phyloP scores from a whole-genome alignment of 371 early-diverging fungal species.

The Mucor velutinosus region DNA sequence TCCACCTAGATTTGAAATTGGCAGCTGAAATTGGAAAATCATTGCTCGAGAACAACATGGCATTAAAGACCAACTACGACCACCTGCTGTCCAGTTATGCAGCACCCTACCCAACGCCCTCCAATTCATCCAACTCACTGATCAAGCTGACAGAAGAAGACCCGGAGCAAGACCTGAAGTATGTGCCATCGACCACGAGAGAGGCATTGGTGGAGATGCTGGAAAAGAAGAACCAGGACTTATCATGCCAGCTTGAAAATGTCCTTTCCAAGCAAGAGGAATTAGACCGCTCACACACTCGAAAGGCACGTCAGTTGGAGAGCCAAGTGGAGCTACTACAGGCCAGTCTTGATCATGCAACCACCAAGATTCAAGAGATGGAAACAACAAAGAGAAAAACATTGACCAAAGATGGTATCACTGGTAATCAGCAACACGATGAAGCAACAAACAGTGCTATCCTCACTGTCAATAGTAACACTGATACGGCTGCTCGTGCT shows the following conservation, averaged over 20 bases:
- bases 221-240: slow-evolving; percentile 24
- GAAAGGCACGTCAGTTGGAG: slow-evolving; percentile 21
- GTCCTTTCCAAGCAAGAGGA: slow-evolving; percentile 12
- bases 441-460: background rate
- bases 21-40: slow-evolving; percentile 57
- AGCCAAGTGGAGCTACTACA: slow-evolving; percentile 21
- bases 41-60: slow-evolving; percentile 48
- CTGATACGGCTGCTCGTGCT: background rate
- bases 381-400: slow-evolving; percentile 11
- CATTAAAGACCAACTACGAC: slow-evolving; percentile 51
- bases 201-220: slow-evolving; percentile 31
- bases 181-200: slow-evolving; percentile 19
- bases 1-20: slow-evolving; percentile 38
- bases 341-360: slow-evolving; percentile 24
- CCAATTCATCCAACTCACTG: slow-evolving; percentile 12
- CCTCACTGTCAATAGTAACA: slow-evolving; percentile 3
- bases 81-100: slow-evolving; percentile 31
- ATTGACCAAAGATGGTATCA: slow-evolving; percentile 14
- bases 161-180: slow-evolving; percentile 12
- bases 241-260: slow-evolving; percentile 19
- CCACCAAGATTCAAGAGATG: slow-evolving; percentile 27
- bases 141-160: background rate
- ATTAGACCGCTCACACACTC: slow-evolving; percentile 12
- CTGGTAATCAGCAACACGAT: background rate
- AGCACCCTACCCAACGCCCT: slow-evolving; percentile 16